Base-by-base conservation (phyloP, 768 basidiomycete species). In the Pisolithus albus region DNA sequence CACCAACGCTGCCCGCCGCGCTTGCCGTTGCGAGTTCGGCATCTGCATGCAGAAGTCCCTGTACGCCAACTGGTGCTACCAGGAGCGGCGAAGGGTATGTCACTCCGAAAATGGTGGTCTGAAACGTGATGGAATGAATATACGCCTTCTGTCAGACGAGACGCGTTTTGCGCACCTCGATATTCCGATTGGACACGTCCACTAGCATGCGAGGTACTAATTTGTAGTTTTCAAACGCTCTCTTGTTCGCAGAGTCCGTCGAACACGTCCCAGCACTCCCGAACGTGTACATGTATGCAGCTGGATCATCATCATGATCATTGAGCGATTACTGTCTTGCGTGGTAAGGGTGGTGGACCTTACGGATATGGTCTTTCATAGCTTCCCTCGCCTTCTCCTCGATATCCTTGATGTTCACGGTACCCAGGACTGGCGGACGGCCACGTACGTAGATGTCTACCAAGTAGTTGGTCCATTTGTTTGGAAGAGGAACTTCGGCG, bases 121-220 rank as follows among this genome's bases (percentile, higher is more conserved):
- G 42, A 30, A 26, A 24, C 44, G 30, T 18, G 24, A 32, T 18
- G 26, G 3, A 7, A 7, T 46, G 11, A 41, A 15, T 15, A 34
- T 5, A 11, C 4, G n/a, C n/a, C n/a, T 11, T 26, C 24, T 30
- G 9, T 37, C n/a, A 30, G 24, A 19, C 36, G 11, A 5, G n/a
- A n/a, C n/a, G n/a, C 8, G 3, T 16, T 23, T 18, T 7, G 52
- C 72, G 47, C 58, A 84, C 88, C 58, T 84, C 77, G 28, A 92
- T 62, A 44, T 64, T 78, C 19, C 87, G 77, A 18, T 68, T 63
- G 4, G 80, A 80, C 0, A 77, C 77, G 55, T 82, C 72, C 18
- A 80, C 74, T 30, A 91, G 76, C 87, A 90, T 88, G 6, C 84
- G 79, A 2, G 89, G 89, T n/a, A 92, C 72, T 62, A 94, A 86